Base-by-base conservation (phyloP, 441 rosid species). In the Euphorbia corollata region DNA sequence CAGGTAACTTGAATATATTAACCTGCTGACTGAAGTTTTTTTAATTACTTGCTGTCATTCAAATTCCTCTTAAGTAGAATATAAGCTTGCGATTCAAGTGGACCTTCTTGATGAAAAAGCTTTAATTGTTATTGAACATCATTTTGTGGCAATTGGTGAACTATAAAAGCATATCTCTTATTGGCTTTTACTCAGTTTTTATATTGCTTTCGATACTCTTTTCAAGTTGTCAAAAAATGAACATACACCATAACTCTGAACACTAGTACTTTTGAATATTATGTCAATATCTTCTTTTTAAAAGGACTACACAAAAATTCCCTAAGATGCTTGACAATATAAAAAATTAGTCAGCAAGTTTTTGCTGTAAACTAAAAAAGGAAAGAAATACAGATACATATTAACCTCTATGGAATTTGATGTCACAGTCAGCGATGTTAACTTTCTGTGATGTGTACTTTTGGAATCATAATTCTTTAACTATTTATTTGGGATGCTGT, bases 1-100 rank as follows among this genome's bases (percentile, higher is more conserved):
- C 97, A 87, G 97, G 99, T 96, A 78, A 70, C 81, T 67, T 75
- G n/a, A 47, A 69, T 62, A 74, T 55, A 43, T 59, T 72, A 32
- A 60, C 64, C 55, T 74, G 67, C 56, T 57, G 39, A 51, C 20
- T 67, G 59, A 32, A 24, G 47, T 43, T 39, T n/a, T 65, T 66
- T 36, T 6, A 6, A 56, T 39, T 11, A 54, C 62, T 13, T 59
- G 60, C 43, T 8, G n/a, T 18, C 8, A 27, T 20, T 45, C 15
- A 18, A 50, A n/a, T 34, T 18, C 8, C 34, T 39, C 47, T 27
- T 27, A 39, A 61, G 34, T 50, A 54, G 19, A 63, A 12, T 36
- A 36, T 48, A 27, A 32, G 27, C 69, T 51, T 59, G 19, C 13
- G 32, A 12, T 48, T 47, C 16, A 6, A 30, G 34, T 30, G n/a